Evolutionary conservation across 306 rosid genomes (phyloP).

Genomic region (Trichosanthes cucumerina): DNA sequence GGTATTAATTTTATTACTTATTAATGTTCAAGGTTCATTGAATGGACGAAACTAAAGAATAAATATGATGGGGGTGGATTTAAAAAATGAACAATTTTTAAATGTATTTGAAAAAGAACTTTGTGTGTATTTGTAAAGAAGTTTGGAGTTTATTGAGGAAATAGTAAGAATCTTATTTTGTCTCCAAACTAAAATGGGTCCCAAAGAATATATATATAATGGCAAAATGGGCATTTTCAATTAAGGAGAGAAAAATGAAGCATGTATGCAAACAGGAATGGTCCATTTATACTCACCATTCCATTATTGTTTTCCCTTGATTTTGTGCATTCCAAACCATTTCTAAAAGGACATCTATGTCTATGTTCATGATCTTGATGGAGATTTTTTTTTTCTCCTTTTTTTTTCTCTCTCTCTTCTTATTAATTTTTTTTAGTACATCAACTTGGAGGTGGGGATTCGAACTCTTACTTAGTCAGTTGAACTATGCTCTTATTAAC

Average conservation of each 20-base stretch:
- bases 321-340: background rate
- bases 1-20: too few species aligned
- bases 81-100: background rate
- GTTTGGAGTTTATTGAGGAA: background rate
- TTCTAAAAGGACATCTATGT: background rate
- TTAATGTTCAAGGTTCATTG: background rate
- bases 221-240: background rate
- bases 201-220: background rate
- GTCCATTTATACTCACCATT: conserved; percentile 7
- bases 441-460: too few species aligned
- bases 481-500: too few species aligned
- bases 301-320: background rate
- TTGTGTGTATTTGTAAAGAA: background rate
- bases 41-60: too few species aligned
- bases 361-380: background rate
- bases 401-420: background rate
- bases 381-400: background rate
- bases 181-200: background rate
- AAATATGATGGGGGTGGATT: background rate
- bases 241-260: background rate
- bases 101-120: background rate
- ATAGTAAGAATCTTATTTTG: background rate
- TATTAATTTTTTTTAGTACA: too few species aligned
- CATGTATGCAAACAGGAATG: background rate
- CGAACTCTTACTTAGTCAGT: too few species aligned